These are phyloP conservation scores for Candida tibetensis DNA, from an alignment of 805 yeast genomes.

Conservation along the genomic window DNA sequence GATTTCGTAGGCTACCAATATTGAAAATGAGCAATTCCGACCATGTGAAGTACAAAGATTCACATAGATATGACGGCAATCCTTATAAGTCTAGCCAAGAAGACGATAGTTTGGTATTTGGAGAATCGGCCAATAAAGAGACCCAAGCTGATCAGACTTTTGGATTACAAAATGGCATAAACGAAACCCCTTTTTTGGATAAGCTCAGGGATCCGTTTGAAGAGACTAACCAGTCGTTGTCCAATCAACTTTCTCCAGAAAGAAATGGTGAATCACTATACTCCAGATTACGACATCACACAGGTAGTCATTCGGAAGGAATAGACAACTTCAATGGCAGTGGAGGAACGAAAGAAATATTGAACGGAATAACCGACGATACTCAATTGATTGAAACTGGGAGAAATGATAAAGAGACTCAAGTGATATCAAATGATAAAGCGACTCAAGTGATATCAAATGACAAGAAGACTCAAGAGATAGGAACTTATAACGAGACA, in stretches of 20 bases:
- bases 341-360: too few relatives aligned
- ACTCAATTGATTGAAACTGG: constrained; percentile 1
- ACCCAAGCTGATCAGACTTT: constrained; percentile 1
- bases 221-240: background rate
- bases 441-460: constrained; percentile 10
- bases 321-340: too few relatives aligned
- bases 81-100: too few relatives aligned
- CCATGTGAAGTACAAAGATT: too few relatives aligned
- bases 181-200: constrained; percentile 10
- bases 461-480: too few relatives aligned
- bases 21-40: too few relatives aligned
- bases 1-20: too few relatives aligned
- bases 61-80: too few relatives aligned
- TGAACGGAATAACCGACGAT: too few relatives aligned
- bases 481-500: too few relatives aligned
- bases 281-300: background rate
- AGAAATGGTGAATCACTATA: background rate
- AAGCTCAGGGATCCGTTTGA: constrained; percentile 11
- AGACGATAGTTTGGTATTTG: background rate
- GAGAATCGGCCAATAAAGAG: background rate
- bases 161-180: constrained; percentile 4
- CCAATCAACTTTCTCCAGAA: background rate
- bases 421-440: constrained; percentile 1
- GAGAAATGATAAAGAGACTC: background rate
- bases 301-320: too few relatives aligned